These are phyloP conservation scores for Fusarium pseudoanthophilum DNA, from an alignment of 2,329 filamentous ascomycete genomes.

Conservation along the genomic window DNA sequence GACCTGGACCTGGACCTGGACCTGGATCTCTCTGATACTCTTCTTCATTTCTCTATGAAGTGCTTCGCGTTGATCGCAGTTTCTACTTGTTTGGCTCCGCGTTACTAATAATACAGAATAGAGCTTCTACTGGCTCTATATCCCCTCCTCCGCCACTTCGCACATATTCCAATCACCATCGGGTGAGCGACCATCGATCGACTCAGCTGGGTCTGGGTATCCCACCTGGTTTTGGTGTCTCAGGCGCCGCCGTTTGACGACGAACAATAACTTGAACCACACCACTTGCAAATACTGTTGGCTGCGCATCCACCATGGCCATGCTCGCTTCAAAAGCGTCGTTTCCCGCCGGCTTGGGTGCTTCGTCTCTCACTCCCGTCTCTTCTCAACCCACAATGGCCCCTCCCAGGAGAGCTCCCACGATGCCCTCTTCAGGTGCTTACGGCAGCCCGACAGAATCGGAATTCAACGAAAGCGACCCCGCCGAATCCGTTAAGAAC, in stretches of 20 bases:
- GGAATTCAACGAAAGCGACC: conserved; percentile 87
- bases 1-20: not conserved
- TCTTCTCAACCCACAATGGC: conserved; percentile 61
- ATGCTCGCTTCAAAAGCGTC: conserved; percentile 82
- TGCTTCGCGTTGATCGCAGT: conserved; percentile 44
- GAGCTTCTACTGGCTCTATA: conserved; percentile 5
- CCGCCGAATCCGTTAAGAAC: conserved; percentile 78
- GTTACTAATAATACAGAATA: conserved; percentile 41
- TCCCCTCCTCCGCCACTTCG: conserved; percentile 1
- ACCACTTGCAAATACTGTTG: conserved; percentile 5
- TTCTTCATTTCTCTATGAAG: conserved; percentile 35
- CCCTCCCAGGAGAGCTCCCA: conserved; percentile 63
- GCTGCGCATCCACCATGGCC: conserved; percentile 64
- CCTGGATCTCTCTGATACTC: conserved; percentile 8
- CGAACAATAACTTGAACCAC: conserved; percentile 6
- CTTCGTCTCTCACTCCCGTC: conserved; percentile 59
- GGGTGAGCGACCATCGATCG: conserved; percentile 28
- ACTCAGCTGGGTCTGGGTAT: conserved; percentile 41
- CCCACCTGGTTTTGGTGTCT: conserved; percentile 37
- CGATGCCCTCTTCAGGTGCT: conserved; percentile 59
- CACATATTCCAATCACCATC: conserved; percentile 19
- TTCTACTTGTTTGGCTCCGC: conserved; percentile 24
- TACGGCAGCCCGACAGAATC: conserved; percentile 90
- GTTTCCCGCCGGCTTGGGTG: conserved; percentile 66
- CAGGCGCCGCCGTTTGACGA: conserved; percentile 28